Conservation (phyloP, 2,329 filamentous ascomycete species). For the Teratosphaeria destructans region DNA sequence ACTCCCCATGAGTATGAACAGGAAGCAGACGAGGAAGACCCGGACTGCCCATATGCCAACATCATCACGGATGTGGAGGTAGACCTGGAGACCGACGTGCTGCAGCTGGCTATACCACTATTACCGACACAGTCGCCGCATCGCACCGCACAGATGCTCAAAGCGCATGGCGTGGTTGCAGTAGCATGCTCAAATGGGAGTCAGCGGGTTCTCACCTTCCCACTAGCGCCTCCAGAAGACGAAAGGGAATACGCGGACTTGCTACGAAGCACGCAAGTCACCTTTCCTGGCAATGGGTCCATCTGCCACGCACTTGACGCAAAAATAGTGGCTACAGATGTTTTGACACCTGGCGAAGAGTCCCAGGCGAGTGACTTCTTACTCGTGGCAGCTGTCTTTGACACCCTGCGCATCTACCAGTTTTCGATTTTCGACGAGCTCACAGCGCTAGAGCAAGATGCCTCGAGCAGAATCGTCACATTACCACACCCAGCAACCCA, state of each 20-base stretch:
- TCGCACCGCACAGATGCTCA: constrained; percentile 17
- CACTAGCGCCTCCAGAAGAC: constrained; percentile 3
- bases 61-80: constrained; percentile 47
- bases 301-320: constrained; percentile 4
- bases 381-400: constrained; percentile 7
- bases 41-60: constrained; percentile 43
- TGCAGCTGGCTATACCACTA: constrained; percentile 41
- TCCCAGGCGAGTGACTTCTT: constrained; percentile 3
- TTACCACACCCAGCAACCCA: constrained; percentile 9
- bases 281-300: background rate
- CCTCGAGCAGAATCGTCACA: constrained; percentile 3
- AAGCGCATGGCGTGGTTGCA: constrained; percentile 36
- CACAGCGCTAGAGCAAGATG: constrained; percentile 7
- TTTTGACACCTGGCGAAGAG: background rate
- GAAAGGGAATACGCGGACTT: background rate
- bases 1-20: constrained; percentile 37
- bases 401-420: constrained; percentile 14
- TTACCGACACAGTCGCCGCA: constrained; percentile 4
- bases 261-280: background rate
- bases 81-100: constrained; percentile 42
- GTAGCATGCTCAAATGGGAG: constrained; percentile 47
- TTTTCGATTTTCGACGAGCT: constrained; percentile 14
- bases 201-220: constrained; percentile 18
- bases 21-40: constrained; percentile 49
- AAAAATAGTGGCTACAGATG: constrained; percentile 4